These are phyloP conservation scores for Lyophyllum atratum DNA, from an alignment of 768 basidiomycete species.

Conservation along the genomic window DNA sequence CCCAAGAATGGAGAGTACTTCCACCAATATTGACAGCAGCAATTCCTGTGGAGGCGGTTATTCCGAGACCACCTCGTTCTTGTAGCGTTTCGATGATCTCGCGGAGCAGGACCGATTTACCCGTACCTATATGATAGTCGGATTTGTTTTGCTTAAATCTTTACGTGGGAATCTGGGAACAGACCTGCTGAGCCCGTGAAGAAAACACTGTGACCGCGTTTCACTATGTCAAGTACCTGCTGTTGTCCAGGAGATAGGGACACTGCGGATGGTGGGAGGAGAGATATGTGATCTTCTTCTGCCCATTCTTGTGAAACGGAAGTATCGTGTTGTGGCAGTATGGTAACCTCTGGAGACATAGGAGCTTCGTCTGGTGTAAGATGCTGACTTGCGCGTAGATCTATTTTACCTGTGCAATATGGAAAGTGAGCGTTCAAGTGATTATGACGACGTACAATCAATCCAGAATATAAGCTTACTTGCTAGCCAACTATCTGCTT, in stretches of 20 bases:
- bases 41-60: conserved; percentile 81
- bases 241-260: conserved; percentile 58
- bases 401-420: conserved; percentile 9
- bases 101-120: conserved; percentile 80
- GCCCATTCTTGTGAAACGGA: not conserved
- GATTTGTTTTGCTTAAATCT: not conserved
- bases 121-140: conserved; percentile 52
- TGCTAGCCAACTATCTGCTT: conserved; percentile 57
- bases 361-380: not conserved
- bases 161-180: not conserved
- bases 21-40: conserved; percentile 86
- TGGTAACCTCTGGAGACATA: not conserved
- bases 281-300: not conserved
- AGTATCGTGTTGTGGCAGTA: not conserved
- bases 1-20: conserved; percentile 79
- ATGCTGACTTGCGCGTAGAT: not conserved
- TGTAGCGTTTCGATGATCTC: conserved; percentile 63
- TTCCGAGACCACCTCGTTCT: conserved; percentile 46
- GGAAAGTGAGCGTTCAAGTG: not conserved
- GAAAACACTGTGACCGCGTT: conserved; percentile 67
- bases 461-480: conserved; percentile 17
- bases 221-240: conserved; percentile 51
- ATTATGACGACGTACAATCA: not conserved
- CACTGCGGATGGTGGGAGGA: conserved; percentile 7
- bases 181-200: conserved; percentile 86